Evolutionary conservation across 306 rosid species (phyloP).

Genomic region (Luffa acutangula): DNA sequence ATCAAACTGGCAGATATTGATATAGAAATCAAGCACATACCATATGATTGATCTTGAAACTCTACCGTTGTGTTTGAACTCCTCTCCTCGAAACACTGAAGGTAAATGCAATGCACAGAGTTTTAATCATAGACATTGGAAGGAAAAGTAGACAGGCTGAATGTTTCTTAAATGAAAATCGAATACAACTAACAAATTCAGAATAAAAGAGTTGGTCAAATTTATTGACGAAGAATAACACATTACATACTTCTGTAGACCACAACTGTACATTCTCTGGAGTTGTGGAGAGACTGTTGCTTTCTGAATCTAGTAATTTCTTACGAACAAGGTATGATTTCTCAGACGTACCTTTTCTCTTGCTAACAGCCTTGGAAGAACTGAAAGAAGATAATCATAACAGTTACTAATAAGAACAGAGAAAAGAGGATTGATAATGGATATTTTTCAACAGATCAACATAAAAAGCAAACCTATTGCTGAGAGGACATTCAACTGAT

Average conservation of each 20-base stretch:
- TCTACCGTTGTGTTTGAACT: conserved; percentile 43
- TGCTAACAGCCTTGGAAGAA: neutral
- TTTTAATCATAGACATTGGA: neutral
- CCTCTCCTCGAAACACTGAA: conserved; percentile 48
- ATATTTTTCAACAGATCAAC: neutral
- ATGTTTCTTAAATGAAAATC: neutral
- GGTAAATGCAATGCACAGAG: neutral
- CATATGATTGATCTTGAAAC: conserved; percentile 44
- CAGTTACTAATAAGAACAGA: neutral
- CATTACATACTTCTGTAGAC: conserved; percentile 51
- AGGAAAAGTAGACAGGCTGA: neutral
- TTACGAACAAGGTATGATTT: conserved; percentile 19
- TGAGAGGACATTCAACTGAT: conserved; percentile 16
- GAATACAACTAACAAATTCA: neutral
- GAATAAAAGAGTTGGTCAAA: neutral
- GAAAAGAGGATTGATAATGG: neutral
- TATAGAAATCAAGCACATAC: conserved; percentile 19
- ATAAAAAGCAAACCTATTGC: conserved; percentile 28
- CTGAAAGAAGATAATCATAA: neutral
- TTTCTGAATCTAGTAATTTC: conserved; percentile 29
- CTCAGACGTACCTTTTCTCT: conserved; percentile 7
- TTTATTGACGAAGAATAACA: neutral
- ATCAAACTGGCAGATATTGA: neutral
- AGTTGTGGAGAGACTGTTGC: conserved; percentile 21
- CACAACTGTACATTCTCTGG: conserved; percentile 55